Evolutionary conservation across 2,329 filamentous ascomycete species (phyloP), one percentile per base, ranked within the genome.

Genomic region (Pseudocercospora fuligena): DNA sequence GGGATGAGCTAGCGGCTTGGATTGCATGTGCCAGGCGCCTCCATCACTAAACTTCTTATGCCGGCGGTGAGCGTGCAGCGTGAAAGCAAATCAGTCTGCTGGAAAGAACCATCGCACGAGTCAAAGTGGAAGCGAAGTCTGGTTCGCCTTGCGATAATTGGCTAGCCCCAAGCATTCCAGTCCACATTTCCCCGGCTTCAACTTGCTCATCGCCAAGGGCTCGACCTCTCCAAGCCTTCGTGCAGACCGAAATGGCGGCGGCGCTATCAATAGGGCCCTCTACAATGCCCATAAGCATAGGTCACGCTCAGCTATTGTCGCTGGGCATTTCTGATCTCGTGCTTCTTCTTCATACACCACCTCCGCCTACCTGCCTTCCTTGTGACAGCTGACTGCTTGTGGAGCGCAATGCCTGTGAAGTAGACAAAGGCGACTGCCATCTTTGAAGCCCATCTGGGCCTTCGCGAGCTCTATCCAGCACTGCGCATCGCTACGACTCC

Each of bases 301-400:
- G 56, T 58, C 56, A 58, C 33, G 56, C 56, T 40, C 56, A 25
- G 56, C 56, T 19, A 43, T 40, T 23, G 56, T 58, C 56, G 56
- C 56, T 58, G 31, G 31, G 56, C 56, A 25, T 27, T 12, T 25
- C 27, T 40, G 56, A 58, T 58, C 56, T 58, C 31, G 56, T 58
- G 56, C 56, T 43, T 43, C 56, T 40, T 58, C 33, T 1, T 21
- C 51, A 19, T 56, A 56, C 51, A 56, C 51, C 51, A 56, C 12
- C 51, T 56, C 51, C 27, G 40, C n/a, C 40, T 19, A 19, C 4
- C 16, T 7, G 14, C 23, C 31, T 36, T n/a, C 8, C 31, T 16
- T 14, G 29, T 58, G 31, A 40, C 56, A 58, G 29, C 56, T 58
- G 56, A 58, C 33, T 33, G n/a, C 5, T 19, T 27, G 5, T 33